These are phyloP conservation scores for Tubosaeta brunneosetosa DNA, from an alignment of 768 basidiomycete species.

Conservation along the genomic window DNA sequence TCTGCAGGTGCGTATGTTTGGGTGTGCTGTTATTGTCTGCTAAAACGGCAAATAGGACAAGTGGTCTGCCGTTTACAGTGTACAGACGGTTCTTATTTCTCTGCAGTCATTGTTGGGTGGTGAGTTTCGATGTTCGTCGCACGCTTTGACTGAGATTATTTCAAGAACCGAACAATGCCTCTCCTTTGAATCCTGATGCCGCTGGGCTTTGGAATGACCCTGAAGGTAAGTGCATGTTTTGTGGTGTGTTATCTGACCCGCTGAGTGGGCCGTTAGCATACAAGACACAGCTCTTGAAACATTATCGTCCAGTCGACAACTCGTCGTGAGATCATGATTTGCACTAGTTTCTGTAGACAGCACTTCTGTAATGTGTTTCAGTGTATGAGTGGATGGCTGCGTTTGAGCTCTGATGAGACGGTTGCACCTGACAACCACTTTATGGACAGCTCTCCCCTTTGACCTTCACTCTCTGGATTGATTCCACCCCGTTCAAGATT, in stretches of 20 bases:
- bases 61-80: conserved; percentile 92
- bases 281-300: conserved; percentile 65
- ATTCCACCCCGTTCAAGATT: not conserved
- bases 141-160: conserved; percentile 1
- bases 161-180: conserved; percentile 88
- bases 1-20: conserved; percentile 54
- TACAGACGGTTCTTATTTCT: conserved; percentile 84
- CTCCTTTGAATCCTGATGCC: conserved; percentile 84
- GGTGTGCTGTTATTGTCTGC: not conserved
- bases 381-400: not conserved
- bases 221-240: conserved; percentile 42
- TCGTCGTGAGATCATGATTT: conserved; percentile 26
- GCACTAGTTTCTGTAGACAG: not conserved
- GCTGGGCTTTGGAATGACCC: conserved; percentile 73
- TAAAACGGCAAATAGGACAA: conserved; percentile 55
- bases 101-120: conserved; percentile 86
- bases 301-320: conserved; percentile 56
- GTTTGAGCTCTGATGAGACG: not conserved
- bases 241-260: not conserved
- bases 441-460: not conserved
- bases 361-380: not conserved
- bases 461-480: not conserved
- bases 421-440: not conserved
- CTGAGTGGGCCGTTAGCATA: conserved; percentile 43
- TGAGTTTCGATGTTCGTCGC: conserved; percentile 32